Base-by-base conservation (phyloP, 1,139 yeast species). In the Debaryomycetaceae sp. region DNA sequence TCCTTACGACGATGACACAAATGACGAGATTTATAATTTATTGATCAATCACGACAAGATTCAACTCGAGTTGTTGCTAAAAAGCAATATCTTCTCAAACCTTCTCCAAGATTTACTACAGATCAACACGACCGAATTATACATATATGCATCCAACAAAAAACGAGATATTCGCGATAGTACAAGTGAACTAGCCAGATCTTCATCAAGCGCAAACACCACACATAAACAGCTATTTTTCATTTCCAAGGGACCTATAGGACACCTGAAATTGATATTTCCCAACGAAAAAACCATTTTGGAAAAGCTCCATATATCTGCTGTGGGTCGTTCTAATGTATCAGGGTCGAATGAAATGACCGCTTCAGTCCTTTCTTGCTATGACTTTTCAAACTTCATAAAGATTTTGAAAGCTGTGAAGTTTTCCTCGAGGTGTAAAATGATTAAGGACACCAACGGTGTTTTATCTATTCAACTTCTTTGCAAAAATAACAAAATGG, bases 81-180 rank as follows among this genome's bases (percentile, higher is more conserved):
- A 80, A 46, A 84, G 93, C 22, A 82, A 80, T 45, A 79, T 86
- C 5, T 62, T 88, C 33, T 72, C 78, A 45, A 84, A 83, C 48
- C 75, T 87, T 0, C 58, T 89, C 31, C 81, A 77, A 47, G 96
- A 88, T 55, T 66, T 89, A 51, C 79, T 76, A 45, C 87, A 84
- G 46, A 72, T 86, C 24, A 76, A 74, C 41, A 83, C 95, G 1
- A 74, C 75, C 33, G 82, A 80, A 23, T 67, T 88, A 40, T 80
- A 77, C 43, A 59, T 87, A 6, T 77, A 76, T 48, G 44, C 64
- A 3, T 66, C 69, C 56, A 53, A 62, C 43, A 62, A 55, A 33
- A 43, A 45, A 17, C 2, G 8, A 39, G 49, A 24, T 45, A 24
- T 8, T 7, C 23, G 23, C 6, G 13, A 22, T n/a, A 23, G 27